Percentiles rank a stretch among this genome's conserved stretches.
phyloP scores from a whole-genome alignment of 352 stramenopile genomes.

The Elongisporangium anandrum region DNA sequence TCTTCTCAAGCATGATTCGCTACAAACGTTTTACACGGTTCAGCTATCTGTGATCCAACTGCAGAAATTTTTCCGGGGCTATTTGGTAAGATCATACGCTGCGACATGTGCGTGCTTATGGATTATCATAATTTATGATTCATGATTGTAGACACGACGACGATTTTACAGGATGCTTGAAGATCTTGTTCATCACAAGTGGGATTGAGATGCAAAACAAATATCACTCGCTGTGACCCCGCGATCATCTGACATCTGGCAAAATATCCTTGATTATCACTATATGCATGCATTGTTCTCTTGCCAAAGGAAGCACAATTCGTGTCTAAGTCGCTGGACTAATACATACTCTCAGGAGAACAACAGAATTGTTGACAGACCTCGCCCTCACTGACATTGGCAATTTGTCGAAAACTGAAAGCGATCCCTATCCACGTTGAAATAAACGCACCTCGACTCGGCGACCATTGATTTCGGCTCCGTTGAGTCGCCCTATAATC shows the following conservation, averaged over 20 bases:
- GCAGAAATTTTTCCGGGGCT: conserved; percentile 17
- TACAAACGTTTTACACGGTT: conserved; percentile 13
- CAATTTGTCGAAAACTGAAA: neutral
- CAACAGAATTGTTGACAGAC: neutral
- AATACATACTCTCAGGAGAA: conserved; percentile 3
- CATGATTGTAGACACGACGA: conserved; percentile 21
- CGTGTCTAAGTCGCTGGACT: neutral
- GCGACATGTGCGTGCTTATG: conserved; percentile 6
- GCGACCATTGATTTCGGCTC: conserved; percentile 57
- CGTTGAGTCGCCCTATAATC: conserved; percentile 52
- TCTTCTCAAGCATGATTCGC: neutral
- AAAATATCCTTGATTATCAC: neutral
- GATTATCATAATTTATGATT: conserved; percentile 9
- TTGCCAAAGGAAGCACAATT: neutral
- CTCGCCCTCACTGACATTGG: neutral
- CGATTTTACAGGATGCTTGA: conserved; percentile 37
- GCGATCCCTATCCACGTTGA: conserved; percentile 42
- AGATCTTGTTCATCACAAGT: conserved; percentile 20
- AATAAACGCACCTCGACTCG: conserved; percentile 68
- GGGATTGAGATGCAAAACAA: too few relatives aligned
- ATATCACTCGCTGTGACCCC: too few relatives aligned
- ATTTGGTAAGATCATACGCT: conserved; percentile 11
- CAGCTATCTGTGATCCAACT: conserved; percentile 12
- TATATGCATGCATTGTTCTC: neutral
- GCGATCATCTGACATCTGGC: too few relatives aligned